These are phyloP conservation scores for Pyrus pyrifolia DNA, from an alignment of 306 rosid species.

Conservation along the genomic window DNA sequence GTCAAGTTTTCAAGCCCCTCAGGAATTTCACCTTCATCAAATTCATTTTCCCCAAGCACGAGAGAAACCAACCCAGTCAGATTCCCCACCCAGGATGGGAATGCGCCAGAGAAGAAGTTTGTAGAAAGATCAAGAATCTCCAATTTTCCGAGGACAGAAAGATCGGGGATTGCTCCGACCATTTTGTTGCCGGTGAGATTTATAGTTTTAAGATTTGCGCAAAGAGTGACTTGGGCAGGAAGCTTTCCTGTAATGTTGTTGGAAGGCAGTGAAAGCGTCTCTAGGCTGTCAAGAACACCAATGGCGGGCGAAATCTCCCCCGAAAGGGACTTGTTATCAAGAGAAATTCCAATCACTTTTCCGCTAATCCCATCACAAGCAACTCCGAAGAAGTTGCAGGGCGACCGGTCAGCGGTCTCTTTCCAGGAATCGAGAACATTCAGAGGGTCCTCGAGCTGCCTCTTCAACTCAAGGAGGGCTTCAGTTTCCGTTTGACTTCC, in stretches of 20 bases:
- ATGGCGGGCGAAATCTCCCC: constrained; percentile 63
- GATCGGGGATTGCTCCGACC: constrained; percentile 59
- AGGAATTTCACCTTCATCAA: constrained; percentile 45
- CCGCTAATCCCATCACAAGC: constrained; percentile 45
- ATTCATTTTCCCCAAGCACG: constrained; percentile 61
- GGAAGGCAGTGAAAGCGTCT: constrained; percentile 44
- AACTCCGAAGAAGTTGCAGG: constrained; percentile 66
- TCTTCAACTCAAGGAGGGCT: constrained; percentile 65
- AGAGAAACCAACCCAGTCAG: constrained; percentile 40
- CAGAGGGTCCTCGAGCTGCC: constrained; percentile 57
- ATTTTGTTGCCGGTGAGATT: constrained; percentile 53
- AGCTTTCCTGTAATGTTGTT: constrained; percentile 58
- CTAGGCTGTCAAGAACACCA: constrained; percentile 42
- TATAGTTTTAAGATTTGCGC: constrained; percentile 50
- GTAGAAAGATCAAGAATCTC: constrained; percentile 62
- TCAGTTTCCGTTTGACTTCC: constrained; percentile 33
- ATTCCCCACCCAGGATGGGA: constrained; percentile 78
- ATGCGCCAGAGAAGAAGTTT: constrained; percentile 48
- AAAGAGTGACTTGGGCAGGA: constrained; percentile 44
- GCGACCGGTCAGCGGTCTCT: constrained; percentile 26
- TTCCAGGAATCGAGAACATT: constrained; percentile 58
- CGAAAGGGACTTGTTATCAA: constrained; percentile 53
- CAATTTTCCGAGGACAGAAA: constrained; percentile 52
- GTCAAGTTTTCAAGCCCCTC: constrained; percentile 53
- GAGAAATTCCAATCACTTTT: constrained; percentile 49